phyloP scores from a whole-genome alignment of 805 yeast genomes.

The Clavispora fructus region DNA sequence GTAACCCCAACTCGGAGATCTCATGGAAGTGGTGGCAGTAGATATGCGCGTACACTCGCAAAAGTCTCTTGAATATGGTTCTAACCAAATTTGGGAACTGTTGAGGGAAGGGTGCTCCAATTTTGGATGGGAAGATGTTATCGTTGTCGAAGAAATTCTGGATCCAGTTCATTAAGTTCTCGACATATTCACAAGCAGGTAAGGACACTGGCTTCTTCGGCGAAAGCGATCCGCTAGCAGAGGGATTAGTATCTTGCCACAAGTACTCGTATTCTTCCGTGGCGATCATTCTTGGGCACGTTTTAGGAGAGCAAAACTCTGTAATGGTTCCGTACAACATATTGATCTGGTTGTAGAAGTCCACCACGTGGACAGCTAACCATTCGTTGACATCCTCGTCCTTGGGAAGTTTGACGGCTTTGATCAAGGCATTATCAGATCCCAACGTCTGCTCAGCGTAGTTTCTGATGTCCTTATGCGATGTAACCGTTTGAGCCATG shows the following conservation, averaged over 20 bases:
- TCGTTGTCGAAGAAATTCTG: constrained; percentile 91
- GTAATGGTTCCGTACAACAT: constrained; percentile 96
- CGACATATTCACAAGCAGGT: constrained; percentile 94
- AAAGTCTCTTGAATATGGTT: constrained; percentile 85
- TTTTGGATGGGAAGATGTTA: constrained; percentile 79
- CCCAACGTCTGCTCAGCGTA: constrained; percentile 96
- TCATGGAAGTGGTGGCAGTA: constrained; percentile 98
- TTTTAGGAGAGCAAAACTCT: constrained; percentile 89
- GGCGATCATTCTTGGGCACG: constrained; percentile 97
- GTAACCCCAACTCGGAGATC: constrained; percentile 85
- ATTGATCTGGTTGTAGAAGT: constrained; percentile 91
- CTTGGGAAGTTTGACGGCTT: constrained; percentile 88
- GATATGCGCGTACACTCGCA: constrained; percentile 93
- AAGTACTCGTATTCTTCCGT: constrained; percentile 94
- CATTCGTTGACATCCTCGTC: constrained; percentile 92
- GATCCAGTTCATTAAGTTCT: constrained; percentile 90
- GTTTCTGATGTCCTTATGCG: constrained; percentile 71
- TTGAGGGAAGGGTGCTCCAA: constrained; percentile 88
- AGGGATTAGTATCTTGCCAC: constrained; percentile 75
- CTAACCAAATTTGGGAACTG: constrained; percentile 74
- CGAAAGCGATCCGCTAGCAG: constrained; percentile 19
- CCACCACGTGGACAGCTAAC: constrained; percentile 97
- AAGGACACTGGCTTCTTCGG: constrained; percentile 74
- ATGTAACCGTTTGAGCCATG: constrained; percentile 31
- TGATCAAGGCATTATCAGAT: constrained; percentile 81